A percentile compares a stretch with the other conserved stretches of the same genome.
Evolutionary conservation across 495 filamentous ascomycete genomes (phyloP).

Genomic region (Articulospora tetracladia): DNA sequence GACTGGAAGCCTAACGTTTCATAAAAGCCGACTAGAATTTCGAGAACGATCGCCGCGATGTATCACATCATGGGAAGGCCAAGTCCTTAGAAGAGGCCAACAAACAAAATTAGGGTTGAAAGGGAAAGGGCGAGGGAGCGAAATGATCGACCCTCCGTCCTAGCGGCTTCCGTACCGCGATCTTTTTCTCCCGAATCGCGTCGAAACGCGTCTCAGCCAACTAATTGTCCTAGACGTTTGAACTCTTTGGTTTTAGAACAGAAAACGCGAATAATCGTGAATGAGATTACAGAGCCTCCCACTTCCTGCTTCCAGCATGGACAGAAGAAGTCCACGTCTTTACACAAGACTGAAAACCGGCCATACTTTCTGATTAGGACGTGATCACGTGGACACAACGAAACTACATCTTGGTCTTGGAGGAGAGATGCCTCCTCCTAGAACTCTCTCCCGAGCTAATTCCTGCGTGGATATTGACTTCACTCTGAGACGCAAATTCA

Average conservation of each 20-base stretch:
- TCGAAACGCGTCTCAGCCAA: neutral
- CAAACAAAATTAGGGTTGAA: too few relatives aligned
- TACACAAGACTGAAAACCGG: neutral
- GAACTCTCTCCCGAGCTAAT: conserved; percentile 30
- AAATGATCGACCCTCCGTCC: too few relatives aligned
- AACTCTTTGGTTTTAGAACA: too few relatives aligned
- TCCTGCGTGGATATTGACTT: conserved; percentile 73
- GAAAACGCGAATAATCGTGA: too few relatives aligned
- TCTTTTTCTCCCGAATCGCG: neutral
- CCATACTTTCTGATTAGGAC: neutral
- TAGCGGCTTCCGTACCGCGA: neutral
- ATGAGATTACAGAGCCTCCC: too few relatives aligned
- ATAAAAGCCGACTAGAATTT: too few relatives aligned
- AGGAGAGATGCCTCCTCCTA: conserved; percentile 10
- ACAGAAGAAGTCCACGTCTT: neutral
- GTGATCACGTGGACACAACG: neutral
- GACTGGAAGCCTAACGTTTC: too few relatives aligned
- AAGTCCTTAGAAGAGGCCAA: too few relatives aligned
- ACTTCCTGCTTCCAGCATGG: neutral
- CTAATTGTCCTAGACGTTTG: too few relatives aligned
- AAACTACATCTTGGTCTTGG: neutral
- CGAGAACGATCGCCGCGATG: too few relatives aligned
- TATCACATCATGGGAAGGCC: too few relatives aligned
- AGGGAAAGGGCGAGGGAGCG: too few relatives aligned
- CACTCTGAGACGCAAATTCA: conserved; percentile 77